These are phyloP conservation scores for Colletotrichum caudatum DNA, from an alignment of 2,329 filamentous ascomycete genomes.

Conservation along the genomic window DNA sequence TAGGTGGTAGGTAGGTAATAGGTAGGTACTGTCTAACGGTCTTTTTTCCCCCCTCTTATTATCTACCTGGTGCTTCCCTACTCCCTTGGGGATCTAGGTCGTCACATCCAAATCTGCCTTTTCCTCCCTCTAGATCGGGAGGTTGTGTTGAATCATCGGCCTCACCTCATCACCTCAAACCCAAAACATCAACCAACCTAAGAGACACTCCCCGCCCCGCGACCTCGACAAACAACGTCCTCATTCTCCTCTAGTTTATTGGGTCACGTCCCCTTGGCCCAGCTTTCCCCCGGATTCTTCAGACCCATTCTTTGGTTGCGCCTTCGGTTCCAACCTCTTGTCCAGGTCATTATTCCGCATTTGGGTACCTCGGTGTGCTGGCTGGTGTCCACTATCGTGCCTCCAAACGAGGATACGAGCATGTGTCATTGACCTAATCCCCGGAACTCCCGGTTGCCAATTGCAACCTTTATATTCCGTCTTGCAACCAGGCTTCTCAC, in stretches of 20 bases:
- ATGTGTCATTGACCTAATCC: conserved; percentile 37
- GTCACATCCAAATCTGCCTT: conserved; percentile 17
- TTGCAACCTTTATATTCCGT: conserved; percentile 28
- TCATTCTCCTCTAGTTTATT: conserved; percentile 10
- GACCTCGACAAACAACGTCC: conserved; percentile 9
- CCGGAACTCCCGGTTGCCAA: conserved; percentile 38
- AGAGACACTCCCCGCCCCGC: background rate
- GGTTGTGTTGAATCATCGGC: conserved; percentile 18
- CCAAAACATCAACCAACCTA: conserved; percentile 16
- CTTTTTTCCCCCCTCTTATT: conserved; percentile 17
- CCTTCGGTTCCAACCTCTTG: conserved; percentile 20
- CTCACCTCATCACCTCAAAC: conserved; percentile 7
- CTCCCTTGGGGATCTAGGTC: background rate
- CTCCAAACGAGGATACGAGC: conserved; percentile 36
- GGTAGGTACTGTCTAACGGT: conserved; percentile 25
- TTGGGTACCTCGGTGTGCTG: conserved; percentile 30
- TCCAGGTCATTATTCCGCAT: conserved; percentile 30
- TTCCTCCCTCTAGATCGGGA: conserved; percentile 2
- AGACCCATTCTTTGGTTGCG: background rate
- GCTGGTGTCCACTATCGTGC: conserved; percentile 37
- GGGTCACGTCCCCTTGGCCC: conserved; percentile 5
- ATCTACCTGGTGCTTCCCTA: conserved; percentile 31
- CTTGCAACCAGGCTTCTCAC: conserved; percentile 4
- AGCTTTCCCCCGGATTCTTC: conserved; percentile 18
- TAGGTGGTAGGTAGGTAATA: background rate